Evolutionary conservation across 805 yeast species (phyloP).

Genomic region (Saturnispora gosingensis): DNA sequence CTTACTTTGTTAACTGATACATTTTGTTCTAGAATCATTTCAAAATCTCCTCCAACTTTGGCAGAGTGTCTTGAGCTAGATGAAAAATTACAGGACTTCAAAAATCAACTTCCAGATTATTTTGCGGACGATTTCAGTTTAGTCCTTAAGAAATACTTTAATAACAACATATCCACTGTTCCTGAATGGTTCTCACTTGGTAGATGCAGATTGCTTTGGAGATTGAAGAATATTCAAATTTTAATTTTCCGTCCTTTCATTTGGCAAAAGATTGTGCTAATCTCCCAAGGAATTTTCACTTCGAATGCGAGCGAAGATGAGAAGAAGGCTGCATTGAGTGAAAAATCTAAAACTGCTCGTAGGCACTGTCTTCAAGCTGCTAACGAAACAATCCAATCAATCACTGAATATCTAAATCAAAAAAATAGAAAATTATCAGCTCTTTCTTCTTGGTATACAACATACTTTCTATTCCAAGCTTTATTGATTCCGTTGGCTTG

Average conservation of each 20-base stretch:
- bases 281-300: slow-evolving; percentile 13
- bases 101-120: slow-evolving; percentile 35
- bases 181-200: slow-evolving; percentile 49
- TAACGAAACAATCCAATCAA: slow-evolving; percentile 42
- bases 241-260: slow-evolving; percentile 48
- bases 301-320: slow-evolving; percentile 10
- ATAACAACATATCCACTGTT: slow-evolving; percentile 9
- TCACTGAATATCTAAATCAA: slow-evolving; percentile 29
- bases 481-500: slow-evolving; percentile 49
- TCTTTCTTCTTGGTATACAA: slow-evolving; percentile 53
- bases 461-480: slow-evolving; percentile 56
- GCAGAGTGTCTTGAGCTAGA: slow-evolving; percentile 43
- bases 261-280: slow-evolving; percentile 33
- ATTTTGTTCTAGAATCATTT: slow-evolving; percentile 38
- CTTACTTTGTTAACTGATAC: slow-evolving; percentile 40
- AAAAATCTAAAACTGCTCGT: slow-evolving; percentile 41
- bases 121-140: slow-evolving; percentile 5
- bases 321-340: slow-evolving; percentile 18
- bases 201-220: slow-evolving; percentile 47
- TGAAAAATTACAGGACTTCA: slow-evolving; percentile 32
- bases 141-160: background rate
- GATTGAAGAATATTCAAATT: slow-evolving; percentile 47
- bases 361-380: slow-evolving; percentile 43
- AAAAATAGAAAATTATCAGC: slow-evolving; percentile 23
- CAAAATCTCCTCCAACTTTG: slow-evolving; percentile 40